Evolutionary conservation across 768 basidiomycete genomes (phyloP), one percentile per base, ranked within the genome.

Genomic region (Hygrophoropsis aurantiaca): DNA sequence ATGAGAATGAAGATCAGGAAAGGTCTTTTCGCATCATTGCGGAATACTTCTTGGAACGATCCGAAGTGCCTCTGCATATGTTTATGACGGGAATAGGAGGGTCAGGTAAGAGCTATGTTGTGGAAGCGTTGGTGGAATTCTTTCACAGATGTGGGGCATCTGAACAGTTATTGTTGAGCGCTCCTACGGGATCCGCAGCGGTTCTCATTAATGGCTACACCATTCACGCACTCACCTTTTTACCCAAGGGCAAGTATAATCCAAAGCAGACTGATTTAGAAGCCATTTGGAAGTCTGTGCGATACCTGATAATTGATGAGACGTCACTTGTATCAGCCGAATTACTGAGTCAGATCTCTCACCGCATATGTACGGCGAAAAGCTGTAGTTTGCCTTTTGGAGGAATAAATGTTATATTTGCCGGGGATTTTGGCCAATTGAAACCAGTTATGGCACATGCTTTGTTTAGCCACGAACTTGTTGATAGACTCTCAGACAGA

Each of bases 171-270:
- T 23, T 54, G 2, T 42, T 58, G 1, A 44, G 55, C 4, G 64
- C 66, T 11, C 58, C 58, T 15, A 68, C 67, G 2, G 67, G 68
- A 0, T 59, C 52, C 15, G 60, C 66, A 0, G 68, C 68, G 0
- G 33, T 52, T 0, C 24, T 63, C 1, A 62, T 69, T 5, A 56
- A 46, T 1, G 66, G 66, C 0, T 56, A 53, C 15, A 69, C 68
- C 0, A 44, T 68, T 5, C 65, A 68, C 42, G 52, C 62, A 0
- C 42, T 70, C 2, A 52, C 54, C 0, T 45, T 64, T 37, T 25
- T 59, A 3, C 50, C 52, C n/a, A 38, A 38, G 0, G 47, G 11
- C 27, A 30, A 13, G 56, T 52, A 38, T 18, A 25, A 5, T 40
- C 55, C 11, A 11, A 19, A 18, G 44, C 40, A 11, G 42, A 44